Base-by-base conservation (phyloP, 257 asterid genomes). In the Solanum lycopersicoides region DNA sequence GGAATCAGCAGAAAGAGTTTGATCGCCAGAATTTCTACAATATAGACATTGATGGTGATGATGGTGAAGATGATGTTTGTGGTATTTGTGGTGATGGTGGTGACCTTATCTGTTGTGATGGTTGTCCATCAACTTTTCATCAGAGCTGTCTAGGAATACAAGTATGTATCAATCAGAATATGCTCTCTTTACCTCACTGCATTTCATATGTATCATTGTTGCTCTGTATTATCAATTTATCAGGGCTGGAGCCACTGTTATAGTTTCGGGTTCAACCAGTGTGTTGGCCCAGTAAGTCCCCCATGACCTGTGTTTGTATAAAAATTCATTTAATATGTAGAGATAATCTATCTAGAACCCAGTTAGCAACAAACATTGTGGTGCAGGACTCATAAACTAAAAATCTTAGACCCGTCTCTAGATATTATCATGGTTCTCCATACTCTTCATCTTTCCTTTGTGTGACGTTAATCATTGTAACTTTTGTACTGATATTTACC, bases 51-150 rank as follows among this genome's bases (percentile, higher is more conserved):
- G 84, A 87, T 72, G 89, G 83, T 45, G 74, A 82, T 84, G 89
- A 72, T 87, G 87, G 30, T n/a, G 76, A 87, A 50, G 89, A 87
- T 82, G 89, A 87, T 72, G 79, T 83, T 53, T 87, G 89, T 87
- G 87, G 89, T 37, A 60, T 84, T 21, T 87, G 89, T 59, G 87
- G 87, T 56, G 89, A 87, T 39, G 89, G 89, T 72, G 89, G 89
- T 37, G 89, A 87, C 73, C 86, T 87, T 53, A 87, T 87, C 13
- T 87, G 89, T 56, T 87, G 89, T 87, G 89, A 87, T 72, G 86
- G 86, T 68, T 87, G 89, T 25, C 87, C 89, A 53, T 83, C 89
- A 14, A 87, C 89, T 12, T 87, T 87, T 41, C 89, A 87, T 87
- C 89, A 71, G 59, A 74, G 50, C 42, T 87, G 89, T 82, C 68